phyloP scores from a whole-genome alignment of 768 basidiomycete genomes.

The Pulveroboletus sp. region DNA sequence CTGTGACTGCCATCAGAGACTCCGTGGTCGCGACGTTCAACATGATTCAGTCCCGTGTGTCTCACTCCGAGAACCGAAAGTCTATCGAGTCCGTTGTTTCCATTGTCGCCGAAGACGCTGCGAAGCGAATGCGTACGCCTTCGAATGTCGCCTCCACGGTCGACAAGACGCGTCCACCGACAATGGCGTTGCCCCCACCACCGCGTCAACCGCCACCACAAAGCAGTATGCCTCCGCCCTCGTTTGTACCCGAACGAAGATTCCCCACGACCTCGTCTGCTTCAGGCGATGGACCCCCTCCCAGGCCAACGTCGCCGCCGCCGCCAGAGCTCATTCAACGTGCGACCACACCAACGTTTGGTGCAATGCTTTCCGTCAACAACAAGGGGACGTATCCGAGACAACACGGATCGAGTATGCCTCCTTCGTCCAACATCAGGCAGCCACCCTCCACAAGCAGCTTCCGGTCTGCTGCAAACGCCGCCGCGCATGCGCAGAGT shows the following conservation, averaged over 20 bases:
- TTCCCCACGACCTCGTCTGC: constrained; percentile 41
- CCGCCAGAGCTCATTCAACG: constrained; percentile 90
- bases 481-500: constrained; percentile 49
- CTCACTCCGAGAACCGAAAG: constrained; percentile 59
- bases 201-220: constrained; percentile 73
- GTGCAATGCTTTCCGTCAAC: constrained; percentile 56
- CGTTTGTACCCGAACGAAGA: constrained; percentile 71
- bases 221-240: constrained; percentile 69
- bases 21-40: constrained; percentile 45
- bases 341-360: constrained; percentile 83
- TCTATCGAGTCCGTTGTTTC: constrained; percentile 73
- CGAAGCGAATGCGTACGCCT: constrained; percentile 57
- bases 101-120: constrained; percentile 45
- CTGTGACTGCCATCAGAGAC: constrained; percentile 48
- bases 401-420: constrained; percentile 73
- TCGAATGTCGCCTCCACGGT: constrained; percentile 53
- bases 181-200: constrained; percentile 80
- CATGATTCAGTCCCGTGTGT: constrained; percentile 46
- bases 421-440: constrained; percentile 64
- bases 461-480: constrained; percentile 72
- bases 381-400: constrained; percentile 48
- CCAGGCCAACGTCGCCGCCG: constrained; percentile 89
- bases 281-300: constrained; percentile 65
- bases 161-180: constrained; percentile 82
- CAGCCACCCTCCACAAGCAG: constrained; percentile 78